Percentiles rank a stretch among this genome's conserved stretches.
Evolutionary conservation across 441 rosid species (phyloP).

Genomic region (Populus hybrid): DNA sequence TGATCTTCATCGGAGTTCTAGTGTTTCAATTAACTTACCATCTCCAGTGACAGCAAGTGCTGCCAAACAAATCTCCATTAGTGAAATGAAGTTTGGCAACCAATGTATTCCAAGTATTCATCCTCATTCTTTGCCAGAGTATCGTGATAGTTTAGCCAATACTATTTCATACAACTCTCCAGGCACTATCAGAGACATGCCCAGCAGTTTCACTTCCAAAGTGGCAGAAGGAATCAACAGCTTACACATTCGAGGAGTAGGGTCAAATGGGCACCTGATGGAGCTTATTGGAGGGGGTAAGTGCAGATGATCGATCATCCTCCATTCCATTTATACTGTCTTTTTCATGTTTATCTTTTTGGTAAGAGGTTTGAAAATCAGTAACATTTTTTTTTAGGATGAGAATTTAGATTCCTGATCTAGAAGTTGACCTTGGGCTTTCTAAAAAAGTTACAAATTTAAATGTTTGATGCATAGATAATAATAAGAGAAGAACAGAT

Average conservation of each 20-base stretch:
- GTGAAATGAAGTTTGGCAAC: conserved; percentile 35
- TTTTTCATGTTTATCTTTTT: background rate
- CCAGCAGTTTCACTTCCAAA: conserved; percentile 41
- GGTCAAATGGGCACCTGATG: conserved; percentile 54
- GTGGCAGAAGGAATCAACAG: conserved; percentile 56
- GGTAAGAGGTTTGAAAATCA: background rate
- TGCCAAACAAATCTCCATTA: conserved; percentile 36
- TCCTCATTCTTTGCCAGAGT: conserved; percentile 59
- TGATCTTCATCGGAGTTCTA: conserved; percentile 44
- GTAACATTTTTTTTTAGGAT: background rate
- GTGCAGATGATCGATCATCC: conserved; percentile 32
- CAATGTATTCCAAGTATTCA: conserved; percentile 35
- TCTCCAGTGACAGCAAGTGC: conserved; percentile 40
- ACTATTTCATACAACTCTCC: conserved; percentile 39
- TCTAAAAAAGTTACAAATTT: background rate
- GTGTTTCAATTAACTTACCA: conserved; percentile 46
- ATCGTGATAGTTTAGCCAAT: conserved; percentile 40
- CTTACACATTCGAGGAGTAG: conserved; percentile 50
- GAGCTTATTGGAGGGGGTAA: conserved; percentile 73
- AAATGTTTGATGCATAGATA: background rate
- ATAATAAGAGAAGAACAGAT: background rate
- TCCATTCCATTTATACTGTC: conserved; percentile 9
- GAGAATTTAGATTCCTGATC: background rate
- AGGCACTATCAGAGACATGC: conserved; percentile 44
- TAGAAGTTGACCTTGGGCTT: background rate